Evolutionary conservation across 768 basidiomycete genomes (phyloP), one percentile per base, ranked within the genome.

Genomic region (Heimioporus sp.): DNA sequence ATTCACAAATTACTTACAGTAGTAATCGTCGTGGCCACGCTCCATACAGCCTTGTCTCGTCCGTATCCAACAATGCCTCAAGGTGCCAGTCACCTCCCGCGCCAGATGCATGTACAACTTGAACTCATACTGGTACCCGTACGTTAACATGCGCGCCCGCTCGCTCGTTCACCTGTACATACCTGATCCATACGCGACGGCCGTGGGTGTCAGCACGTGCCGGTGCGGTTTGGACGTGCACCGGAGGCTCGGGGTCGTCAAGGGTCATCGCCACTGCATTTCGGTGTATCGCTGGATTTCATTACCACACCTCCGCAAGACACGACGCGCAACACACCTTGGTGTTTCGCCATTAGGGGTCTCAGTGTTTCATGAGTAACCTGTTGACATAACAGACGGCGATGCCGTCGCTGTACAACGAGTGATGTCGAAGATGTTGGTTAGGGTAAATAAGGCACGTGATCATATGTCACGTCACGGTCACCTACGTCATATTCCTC

Each of bases 41-140:
- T 16, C 88, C 85, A 54, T 90, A 89, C 2, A n/a, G 86, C 83
- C 76, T 93, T 94, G 68, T 93, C 48, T 92, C 89, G 48, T 88
- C 86, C n/a, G 65, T 73, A 38, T 81, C 80, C 57, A 85, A 65
- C 38, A 81, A 55, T 3, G 77, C 60, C 28, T 88, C 88, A 32
- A 85, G 62, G 55, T 86, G 51, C 85, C 82, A 19, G 82, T 81
- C 10, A 63, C 79, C 51, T 96, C 92, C 48, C 79, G 77, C 9
- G 87, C 81, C 21, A 92, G 77, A 39, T 92, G 88, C 57, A 85
- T 69, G 69, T 93, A 96, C 10, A 28, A 28, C 24, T 28, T 28
- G 24, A 90, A 87, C 44, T 90, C 86, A 67, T 87, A 87, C 90
- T 92, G 24, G 58, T 32, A 57, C 15, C 31, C 28, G 42, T 31